Percentiles rank a stretch among this genome's conserved stretches.
Evolutionary conservation across 1,284 basidiomycete species (phyloP).

Genomic region (Puccinia triticina): DNA sequence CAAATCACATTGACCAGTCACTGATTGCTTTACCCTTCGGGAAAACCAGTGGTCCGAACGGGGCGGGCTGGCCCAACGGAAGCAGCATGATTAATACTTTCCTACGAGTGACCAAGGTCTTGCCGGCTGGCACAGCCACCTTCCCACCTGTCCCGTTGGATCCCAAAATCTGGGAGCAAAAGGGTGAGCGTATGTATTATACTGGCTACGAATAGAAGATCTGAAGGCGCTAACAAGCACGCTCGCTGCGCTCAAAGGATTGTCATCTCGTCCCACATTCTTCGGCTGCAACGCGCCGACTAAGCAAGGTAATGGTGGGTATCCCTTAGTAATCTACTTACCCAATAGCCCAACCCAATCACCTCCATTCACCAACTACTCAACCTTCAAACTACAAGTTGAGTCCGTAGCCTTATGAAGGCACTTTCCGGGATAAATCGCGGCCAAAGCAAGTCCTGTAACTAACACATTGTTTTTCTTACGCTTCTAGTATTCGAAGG

Average conservation of each 20-base stretch:
- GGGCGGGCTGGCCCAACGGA: slow-evolving; percentile 69
- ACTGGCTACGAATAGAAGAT: neutral
- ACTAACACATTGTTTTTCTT: neutral
- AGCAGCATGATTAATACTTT: slow-evolving; percentile 61
- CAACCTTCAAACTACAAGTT: slow-evolving; percentile 61
- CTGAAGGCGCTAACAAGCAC: neutral
- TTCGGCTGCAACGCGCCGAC: slow-evolving; percentile 67
- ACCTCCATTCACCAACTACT: slow-evolving; percentile 55
- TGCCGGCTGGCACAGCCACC: neutral
- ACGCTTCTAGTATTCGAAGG: slow-evolving; percentile 18
- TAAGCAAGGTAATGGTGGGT: slow-evolving; percentile 26
- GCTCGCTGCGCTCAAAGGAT: slow-evolving; percentile 61
- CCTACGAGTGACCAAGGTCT: slow-evolving; percentile 37
- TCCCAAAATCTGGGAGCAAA: slow-evolving; percentile 13
- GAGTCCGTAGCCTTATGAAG: too few species aligned
- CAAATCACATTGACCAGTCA: neutral
- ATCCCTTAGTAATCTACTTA: slow-evolving; percentile 36
- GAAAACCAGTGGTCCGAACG: neutral
- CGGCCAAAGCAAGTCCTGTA: too few species aligned
- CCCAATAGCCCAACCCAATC: slow-evolving; percentile 28
- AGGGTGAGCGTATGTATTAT: neutral
- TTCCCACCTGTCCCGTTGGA: slow-evolving; percentile 39
- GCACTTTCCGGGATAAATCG: too few species aligned
- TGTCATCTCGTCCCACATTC: slow-evolving; percentile 72
- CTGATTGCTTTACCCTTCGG: neutral